Evolutionary conservation across 2,329 filamentous ascomycete genomes (phyloP).

Genomic region (Cladophialophora yegresii): DNA sequence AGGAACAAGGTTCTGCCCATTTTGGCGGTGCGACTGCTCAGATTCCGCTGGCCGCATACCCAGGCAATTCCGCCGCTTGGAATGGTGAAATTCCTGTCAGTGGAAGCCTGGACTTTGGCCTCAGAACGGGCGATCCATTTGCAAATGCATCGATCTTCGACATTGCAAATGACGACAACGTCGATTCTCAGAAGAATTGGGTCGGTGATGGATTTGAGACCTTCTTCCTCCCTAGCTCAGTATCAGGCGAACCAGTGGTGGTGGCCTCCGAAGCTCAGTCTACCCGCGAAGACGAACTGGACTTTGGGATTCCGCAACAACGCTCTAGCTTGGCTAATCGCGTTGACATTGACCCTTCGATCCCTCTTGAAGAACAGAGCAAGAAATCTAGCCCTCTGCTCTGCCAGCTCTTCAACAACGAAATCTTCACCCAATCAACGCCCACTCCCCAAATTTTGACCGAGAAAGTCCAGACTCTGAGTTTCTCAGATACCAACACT

Average conservation of each 20-base stretch:
- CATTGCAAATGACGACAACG: neutral
- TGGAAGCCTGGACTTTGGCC: neutral
- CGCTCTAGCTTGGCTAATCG: neutral
- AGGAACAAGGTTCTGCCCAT: neutral
- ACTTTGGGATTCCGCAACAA: neutral
- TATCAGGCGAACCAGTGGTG: neutral
- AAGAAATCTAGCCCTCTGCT: conserved; percentile 29
- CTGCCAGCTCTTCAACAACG: conserved; percentile 34
- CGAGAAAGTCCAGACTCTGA: conserved; percentile 22
- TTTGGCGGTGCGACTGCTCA: neutral
- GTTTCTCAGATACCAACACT: conserved; percentile 15
- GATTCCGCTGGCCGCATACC: neutral
- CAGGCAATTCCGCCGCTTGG: neutral
- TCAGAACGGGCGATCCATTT: neutral
- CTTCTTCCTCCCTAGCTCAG: neutral
- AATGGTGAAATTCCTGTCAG: neutral
- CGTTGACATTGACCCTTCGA: neutral
- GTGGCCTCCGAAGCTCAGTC: neutral
- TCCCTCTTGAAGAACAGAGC: conserved; percentile 12
- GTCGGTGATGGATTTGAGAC: conserved; percentile 1
- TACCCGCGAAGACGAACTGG: neutral
- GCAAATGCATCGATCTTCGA: conserved; percentile 5
- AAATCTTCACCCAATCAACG: conserved; percentile 16
- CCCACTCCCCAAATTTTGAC: conserved; percentile 16
- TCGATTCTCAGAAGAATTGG: neutral